Base-by-base conservation (phyloP, 306 rosid species). In the Castanopsis chinensis region DNA sequence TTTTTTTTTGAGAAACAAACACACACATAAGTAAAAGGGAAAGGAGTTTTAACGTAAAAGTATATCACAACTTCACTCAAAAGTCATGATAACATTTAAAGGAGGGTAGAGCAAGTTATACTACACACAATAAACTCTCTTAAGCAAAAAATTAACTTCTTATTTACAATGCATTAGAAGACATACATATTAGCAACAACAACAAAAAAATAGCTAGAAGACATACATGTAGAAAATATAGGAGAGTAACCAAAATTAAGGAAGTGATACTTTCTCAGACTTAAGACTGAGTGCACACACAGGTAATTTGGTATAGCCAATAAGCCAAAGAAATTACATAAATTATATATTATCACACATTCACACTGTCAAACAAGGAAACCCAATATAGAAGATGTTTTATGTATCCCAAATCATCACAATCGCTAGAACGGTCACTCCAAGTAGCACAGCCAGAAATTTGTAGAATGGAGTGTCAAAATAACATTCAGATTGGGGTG, bases 331-430 rank as follows among this genome's bases (percentile, higher is more conserved):
- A 37, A 37, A 37, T 37, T 37, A 37, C 43, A 37, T 37, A 37
- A 37, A 37, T 37, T 1, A 37, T 37, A 6, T 35, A 35, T 35
- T 37, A 35, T 35, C 43, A 35, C 43, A 35, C 43, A 35, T 6
- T 35, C 14, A 6, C 43, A 35, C 43, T 35, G 6, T 35, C 43
- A 35, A 35, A 35, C 64, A 19, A 57, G 28, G 23, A 20, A 20
- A n/a, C 63, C 5, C 25, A 58, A 58, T 0, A 3, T 74, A 81
- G 76, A 37, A 37, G 45, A 37, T 37, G 11, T 37, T 37, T 37
- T 37, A 37, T 37, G 45, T 7, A 37, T 89, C 97, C 97, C 97
- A 91, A 10, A 89, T 93, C 97, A 37, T 90, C 73, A 90, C 97
- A 52, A 91, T 77, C 1, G 97, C 87, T 0, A 93, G 86, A n/a